Percentiles rank a stretch among this genome's conserved stretches.
phyloP scores from a whole-genome alignment of 2,329 filamentous ascomycete species.

The Colletotrichum salicis region DNA sequence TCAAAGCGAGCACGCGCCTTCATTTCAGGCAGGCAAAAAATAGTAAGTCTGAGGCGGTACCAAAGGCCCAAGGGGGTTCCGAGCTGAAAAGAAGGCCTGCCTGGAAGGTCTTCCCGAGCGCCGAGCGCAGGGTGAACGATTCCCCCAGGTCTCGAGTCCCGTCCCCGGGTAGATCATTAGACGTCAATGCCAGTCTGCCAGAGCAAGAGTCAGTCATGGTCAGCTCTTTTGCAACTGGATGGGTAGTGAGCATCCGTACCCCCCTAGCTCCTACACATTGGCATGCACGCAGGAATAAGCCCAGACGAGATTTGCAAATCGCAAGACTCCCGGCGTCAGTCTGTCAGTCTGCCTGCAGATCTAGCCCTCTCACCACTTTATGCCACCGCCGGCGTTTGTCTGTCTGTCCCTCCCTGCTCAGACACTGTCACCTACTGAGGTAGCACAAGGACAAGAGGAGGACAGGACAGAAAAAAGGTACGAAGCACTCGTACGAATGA shows the following conservation, averaged over 20 bases:
- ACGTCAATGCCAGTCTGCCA: neutral
- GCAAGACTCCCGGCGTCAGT: neutral
- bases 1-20: neutral
- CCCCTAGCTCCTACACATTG: neutral
- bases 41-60: constrained; percentile 1
- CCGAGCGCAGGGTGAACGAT: constrained; percentile 1
- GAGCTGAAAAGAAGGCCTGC: neutral
- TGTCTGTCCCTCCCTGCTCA: neutral
- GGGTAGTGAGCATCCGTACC: neutral
- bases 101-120: constrained; percentile 22
- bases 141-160: neutral
- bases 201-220: neutral
- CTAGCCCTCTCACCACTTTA: neutral
- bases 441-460: neutral
- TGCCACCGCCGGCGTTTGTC: neutral
- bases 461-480: neutral
- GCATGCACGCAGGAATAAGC: neutral
- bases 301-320: neutral
- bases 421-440: neutral
- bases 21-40: neutral
- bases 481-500: constrained; percentile 4
- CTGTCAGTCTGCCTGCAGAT: neutral
- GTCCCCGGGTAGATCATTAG: neutral
- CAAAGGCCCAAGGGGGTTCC: constrained; percentile 1
- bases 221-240: neutral